Conservation (phyloP, 495 filamentous ascomycete species). For the Lindgomyces ingoldianus region DNA sequence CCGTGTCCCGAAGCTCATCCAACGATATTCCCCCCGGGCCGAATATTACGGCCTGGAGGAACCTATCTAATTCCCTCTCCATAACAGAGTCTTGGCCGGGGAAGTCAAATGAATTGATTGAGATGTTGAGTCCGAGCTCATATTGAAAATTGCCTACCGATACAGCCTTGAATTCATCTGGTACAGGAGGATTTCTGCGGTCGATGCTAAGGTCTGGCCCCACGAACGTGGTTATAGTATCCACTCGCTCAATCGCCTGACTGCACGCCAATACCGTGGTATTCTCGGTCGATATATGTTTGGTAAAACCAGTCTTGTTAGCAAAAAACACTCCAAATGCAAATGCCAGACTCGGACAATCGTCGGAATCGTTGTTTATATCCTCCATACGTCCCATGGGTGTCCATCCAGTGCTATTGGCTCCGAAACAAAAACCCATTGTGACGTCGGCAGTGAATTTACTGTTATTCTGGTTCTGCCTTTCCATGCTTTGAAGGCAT, state of each 20-base stretch:
- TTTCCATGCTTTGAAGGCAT: not conserved
- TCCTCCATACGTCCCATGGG: not conserved
- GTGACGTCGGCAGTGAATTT: not conserved
- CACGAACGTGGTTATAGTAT: not conserved
- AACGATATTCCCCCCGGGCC: not conserved
- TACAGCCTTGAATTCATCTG: not conserved
- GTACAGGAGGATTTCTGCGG: not conserved
- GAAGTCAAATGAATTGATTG: not conserved
- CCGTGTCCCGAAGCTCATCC: not conserved
- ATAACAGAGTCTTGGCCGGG: not conserved
- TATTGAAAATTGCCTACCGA: not conserved
- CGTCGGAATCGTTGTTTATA: not conserved
- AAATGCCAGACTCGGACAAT: not conserved
- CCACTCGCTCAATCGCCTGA: not conserved
- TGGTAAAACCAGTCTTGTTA: not conserved
- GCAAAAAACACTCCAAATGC: not conserved
- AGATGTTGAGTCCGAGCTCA: not conserved
- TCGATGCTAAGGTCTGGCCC: not conserved
- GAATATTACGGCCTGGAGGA: not conserved
- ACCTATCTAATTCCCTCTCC: not conserved
- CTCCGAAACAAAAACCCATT: not conserved
- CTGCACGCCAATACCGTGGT: not conserved
- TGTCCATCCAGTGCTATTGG: not conserved
- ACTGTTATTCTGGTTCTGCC: not conserved
- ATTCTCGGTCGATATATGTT: not conserved